Evolutionary conservation across 148 eudicot species (phyloP).

Genomic region (Chenopodium quinoa): DNA sequence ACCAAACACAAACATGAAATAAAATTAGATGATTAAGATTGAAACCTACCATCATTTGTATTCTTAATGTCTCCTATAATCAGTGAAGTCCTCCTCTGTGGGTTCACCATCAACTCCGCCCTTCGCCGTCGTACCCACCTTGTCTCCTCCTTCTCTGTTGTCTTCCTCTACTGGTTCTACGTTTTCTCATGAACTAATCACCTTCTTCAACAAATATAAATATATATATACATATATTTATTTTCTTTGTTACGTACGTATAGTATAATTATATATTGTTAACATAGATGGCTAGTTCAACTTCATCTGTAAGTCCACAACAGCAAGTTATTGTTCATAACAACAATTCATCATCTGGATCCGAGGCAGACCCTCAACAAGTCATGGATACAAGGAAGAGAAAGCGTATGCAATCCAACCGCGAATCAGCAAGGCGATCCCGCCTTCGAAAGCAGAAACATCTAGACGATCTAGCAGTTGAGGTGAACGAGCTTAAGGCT

Average conservation of each 20-base stretch:
- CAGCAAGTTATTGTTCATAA: neutral
- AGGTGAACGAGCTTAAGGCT: constrained; percentile 33
- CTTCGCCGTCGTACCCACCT: constrained; percentile 66
- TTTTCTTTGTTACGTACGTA: no score
- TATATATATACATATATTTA: no score
- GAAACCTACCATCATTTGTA: neutral
- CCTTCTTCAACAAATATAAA: no score
- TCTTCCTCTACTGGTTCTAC: constrained; percentile 87
- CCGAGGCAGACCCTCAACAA: neutral
- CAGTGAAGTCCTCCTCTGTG: constrained; percentile 74
- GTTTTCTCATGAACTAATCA: constrained; percentile 51
- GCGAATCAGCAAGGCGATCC: constrained; percentile 72
- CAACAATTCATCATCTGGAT: constrained; percentile 5
- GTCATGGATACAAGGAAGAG: constrained; percentile 50
- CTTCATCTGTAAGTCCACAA: constrained; percentile 1
- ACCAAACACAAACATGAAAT: constrained; percentile 3
- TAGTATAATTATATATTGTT: no score
- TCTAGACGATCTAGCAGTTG: constrained; percentile 44
- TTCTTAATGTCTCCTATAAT: constrained; percentile 62
- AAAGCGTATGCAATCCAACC: constrained; percentile 67
- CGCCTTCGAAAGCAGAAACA: constrained; percentile 60
- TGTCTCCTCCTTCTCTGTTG: constrained; percentile 70
- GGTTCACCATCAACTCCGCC: constrained; percentile 55
- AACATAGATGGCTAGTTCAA: constrained; percentile 13
- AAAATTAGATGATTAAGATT: constrained; percentile 13